These are phyloP conservation scores for Fagus crenata DNA, from an alignment of 306 rosid species.

Conservation along the genomic window DNA sequence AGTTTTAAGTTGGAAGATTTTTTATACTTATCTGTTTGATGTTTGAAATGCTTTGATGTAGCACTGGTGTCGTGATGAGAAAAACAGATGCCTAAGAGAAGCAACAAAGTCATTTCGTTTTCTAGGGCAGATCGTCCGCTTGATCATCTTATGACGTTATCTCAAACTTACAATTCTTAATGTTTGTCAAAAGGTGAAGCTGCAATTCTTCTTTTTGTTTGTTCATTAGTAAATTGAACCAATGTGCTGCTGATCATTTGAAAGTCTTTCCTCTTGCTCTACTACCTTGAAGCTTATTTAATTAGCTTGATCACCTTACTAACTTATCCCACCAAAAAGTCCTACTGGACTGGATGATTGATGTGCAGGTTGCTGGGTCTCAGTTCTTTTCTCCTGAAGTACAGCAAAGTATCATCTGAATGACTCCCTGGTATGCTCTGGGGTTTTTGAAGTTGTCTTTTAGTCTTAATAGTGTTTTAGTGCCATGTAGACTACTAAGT, in stretches of 20 bases:
- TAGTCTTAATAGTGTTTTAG: too few relatives aligned
- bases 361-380: too few relatives aligned
- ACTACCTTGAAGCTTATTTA: background rate
- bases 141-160: conserved; percentile 54
- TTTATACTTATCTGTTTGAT: conserved; percentile 16
- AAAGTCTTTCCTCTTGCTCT: background rate
- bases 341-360: too few relatives aligned
- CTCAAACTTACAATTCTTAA: background rate
- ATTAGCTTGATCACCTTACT: background rate
- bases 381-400: too few relatives aligned
- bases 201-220: background rate
- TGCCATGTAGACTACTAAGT: too few relatives aligned
- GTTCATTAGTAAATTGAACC: background rate
- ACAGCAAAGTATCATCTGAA: too few relatives aligned
- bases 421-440: too few relatives aligned
- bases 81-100: conserved; percentile 80
- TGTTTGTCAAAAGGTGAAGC: background rate
- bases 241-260: background rate
- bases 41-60: conserved; percentile 38
- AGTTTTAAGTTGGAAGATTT: background rate
- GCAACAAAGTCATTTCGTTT: conserved; percentile 68
- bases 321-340: too few relatives aligned
- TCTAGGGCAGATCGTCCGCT: conserved; percentile 78
- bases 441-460: too few relatives aligned
- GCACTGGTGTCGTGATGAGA: conserved; percentile 83